Percentiles rank a stretch among this genome's conserved stretches.
Evolutionary conservation across 805 yeast species (phyloP).

Genomic region (Blastobotrys attinorum): DNA sequence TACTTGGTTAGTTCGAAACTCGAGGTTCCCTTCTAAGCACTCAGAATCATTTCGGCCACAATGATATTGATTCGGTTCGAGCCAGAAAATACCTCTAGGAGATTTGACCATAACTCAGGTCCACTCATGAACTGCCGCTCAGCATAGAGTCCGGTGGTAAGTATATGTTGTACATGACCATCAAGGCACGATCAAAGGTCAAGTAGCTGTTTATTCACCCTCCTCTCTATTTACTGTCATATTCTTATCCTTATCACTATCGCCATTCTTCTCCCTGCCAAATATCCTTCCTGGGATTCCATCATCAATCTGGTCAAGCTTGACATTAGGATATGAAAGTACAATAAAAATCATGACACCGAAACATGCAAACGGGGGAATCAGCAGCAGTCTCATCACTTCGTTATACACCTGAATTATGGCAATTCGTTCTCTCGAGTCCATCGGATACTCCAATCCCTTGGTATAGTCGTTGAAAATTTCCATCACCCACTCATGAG

Average conservation of each 20-base stretch:
- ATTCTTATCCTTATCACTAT: too few relatives aligned
- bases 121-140: too few relatives aligned
- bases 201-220: neutral
- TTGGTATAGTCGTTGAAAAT: slow-evolving; percentile 2
- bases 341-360: slow-evolving; percentile 10
- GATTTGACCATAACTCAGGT: too few relatives aligned
- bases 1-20: too few relatives aligned
- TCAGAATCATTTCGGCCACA: too few relatives aligned
- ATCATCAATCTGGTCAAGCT: slow-evolving; percentile 3
- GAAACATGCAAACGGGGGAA: slow-evolving; percentile 8
- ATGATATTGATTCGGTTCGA: too few relatives aligned
- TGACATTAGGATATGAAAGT: slow-evolving; percentile 1
- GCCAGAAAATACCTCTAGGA: too few relatives aligned
- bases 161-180: too few relatives aligned
- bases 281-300: neutral
- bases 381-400: slow-evolving; percentile 9
- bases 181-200: neutral
- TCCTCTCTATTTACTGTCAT: neutral
- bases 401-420: slow-evolving; percentile 8
- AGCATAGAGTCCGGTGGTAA: too few relatives aligned
- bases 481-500: neutral
- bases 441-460: slow-evolving; percentile 4
- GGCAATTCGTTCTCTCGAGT: slow-evolving; percentile 6
- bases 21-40: too few relatives aligned
- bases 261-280: too few relatives aligned